A percentile compares a stretch with the other conserved stretches of the same genome.
Evolutionary conservation across 805 yeast species (phyloP).

Genomic region (Pichia exigua): DNA sequence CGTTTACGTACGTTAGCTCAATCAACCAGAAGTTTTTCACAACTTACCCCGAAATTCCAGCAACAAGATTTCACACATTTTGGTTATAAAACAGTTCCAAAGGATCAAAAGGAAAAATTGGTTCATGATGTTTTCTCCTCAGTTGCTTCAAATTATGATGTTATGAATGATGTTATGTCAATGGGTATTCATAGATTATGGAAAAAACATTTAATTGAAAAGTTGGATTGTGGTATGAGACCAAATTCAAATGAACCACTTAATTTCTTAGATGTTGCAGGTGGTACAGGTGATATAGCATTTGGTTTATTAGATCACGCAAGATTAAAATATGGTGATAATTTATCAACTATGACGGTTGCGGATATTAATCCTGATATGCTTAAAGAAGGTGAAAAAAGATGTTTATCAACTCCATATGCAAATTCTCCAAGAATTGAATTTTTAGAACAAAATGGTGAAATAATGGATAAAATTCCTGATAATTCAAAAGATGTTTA

Average conservation of each 20-base stretch:
- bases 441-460: slow-evolving; percentile 90
- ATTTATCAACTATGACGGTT: slow-evolving; percentile 71
- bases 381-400: slow-evolving; percentile 84
- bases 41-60: slow-evolving; percentile 4
- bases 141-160: slow-evolving; percentile 89
- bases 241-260: slow-evolving; percentile 73
- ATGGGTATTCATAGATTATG: slow-evolving; percentile 90
- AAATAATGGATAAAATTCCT: slow-evolving; percentile 71
- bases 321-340: slow-evolving; percentile 65
- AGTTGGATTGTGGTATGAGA: slow-evolving; percentile 88
- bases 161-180: slow-evolving; percentile 98
- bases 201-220: slow-evolving; percentile 84
- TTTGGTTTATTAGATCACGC: slow-evolving; percentile 93
- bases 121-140: slow-evolving; percentile 87
- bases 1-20: not conserved
- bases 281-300: slow-evolving; percentile 98
- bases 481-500: slow-evolving; percentile 89
- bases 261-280: slow-evolving; percentile 91
- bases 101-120: slow-evolving; percentile 70
- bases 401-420: slow-evolving; percentile 53
- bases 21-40: slow-evolving; percentile 11
- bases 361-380: slow-evolving; percentile 95
- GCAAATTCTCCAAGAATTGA: slow-evolving; percentile 63
- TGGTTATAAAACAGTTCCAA: slow-evolving; percentile 78
- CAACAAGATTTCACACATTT: slow-evolving; percentile 59